These are phyloP conservation scores for Thelonectria rubi DNA, from an alignment of 2,329 filamentous ascomycete species.

Conservation along the genomic window DNA sequence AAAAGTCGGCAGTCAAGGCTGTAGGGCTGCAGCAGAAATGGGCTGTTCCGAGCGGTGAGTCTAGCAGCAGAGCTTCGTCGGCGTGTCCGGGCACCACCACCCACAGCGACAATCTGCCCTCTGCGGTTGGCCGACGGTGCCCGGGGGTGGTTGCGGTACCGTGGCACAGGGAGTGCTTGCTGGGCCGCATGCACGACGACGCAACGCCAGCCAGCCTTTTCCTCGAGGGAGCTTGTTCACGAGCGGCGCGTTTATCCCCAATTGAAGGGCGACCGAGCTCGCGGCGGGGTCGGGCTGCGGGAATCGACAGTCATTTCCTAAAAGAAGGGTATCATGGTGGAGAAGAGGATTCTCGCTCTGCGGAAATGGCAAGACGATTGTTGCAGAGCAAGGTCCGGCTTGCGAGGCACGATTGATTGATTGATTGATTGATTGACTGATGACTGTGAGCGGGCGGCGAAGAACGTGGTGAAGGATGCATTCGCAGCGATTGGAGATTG, in stretches of 20 bases:
- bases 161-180: slow-evolving; percentile 2
- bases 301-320: background rate
- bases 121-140: slow-evolving; percentile 16
- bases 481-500: slow-evolving; percentile 9
- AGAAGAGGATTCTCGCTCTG: no score
- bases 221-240: background rate
- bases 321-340: background rate
- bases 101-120: background rate
- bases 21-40: slow-evolving; percentile 41
- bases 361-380: background rate
- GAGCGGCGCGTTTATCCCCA: background rate
- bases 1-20: slow-evolving; percentile 26
- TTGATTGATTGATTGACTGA: background rate
- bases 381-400: background rate
- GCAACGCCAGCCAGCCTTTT: background rate
- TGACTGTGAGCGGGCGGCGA: background rate
- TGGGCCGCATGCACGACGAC: slow-evolving; percentile 13
- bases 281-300: background rate
- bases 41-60: slow-evolving; percentile 39
- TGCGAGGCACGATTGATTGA: background rate
- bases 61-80: slow-evolving; percentile 33
- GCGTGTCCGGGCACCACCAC: slow-evolving; percentile 34
- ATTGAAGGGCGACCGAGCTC: background rate
- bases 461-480: background rate
- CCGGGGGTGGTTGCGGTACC: slow-evolving; percentile 13